These are phyloP conservation scores for Pisolithus albus DNA, from an alignment of 768 basidiomycete species.

Conservation along the genomic window DNA sequence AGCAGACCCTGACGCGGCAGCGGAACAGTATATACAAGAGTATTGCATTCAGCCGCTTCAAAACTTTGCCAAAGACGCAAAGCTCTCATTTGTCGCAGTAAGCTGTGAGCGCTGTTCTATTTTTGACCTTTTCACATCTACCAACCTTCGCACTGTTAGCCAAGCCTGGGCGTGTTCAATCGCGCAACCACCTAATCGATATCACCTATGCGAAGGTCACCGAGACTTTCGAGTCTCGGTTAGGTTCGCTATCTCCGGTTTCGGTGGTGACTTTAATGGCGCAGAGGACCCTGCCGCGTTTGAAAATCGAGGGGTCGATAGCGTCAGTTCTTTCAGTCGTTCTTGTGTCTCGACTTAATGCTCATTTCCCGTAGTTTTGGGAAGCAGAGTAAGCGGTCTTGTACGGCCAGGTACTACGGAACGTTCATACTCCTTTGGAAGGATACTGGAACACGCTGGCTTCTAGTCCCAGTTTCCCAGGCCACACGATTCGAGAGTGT, in stretches of 20 bases:
- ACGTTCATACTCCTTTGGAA: not conserved
- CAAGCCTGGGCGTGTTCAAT: not conserved
- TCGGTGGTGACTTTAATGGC: not conserved
- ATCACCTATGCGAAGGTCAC: not conserved
- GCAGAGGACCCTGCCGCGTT: not conserved
- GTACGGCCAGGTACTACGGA: not conserved
- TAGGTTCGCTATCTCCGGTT: not conserved
- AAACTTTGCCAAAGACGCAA: not conserved
- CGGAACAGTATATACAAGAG: not conserved
- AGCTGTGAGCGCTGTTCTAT: not conserved
- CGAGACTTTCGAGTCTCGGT: not conserved
- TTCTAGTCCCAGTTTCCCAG: slow-evolving; percentile 7
- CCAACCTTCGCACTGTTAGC: not conserved
- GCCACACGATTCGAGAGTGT: slow-evolving; percentile 5
- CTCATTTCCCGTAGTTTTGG: not conserved
- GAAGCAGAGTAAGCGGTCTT: not conserved
- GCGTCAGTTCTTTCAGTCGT: not conserved
- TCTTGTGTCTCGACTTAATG: not conserved
- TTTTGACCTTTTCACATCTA: not conserved
- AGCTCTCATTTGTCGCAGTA: not conserved
- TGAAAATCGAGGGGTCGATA: slow-evolving; percentile 4
- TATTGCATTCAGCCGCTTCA: not conserved
- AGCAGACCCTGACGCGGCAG: not conserved
- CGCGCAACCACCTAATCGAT: not conserved
- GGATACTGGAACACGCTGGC: slow-evolving; percentile 15